Evolutionary conservation across 2,329 filamentous ascomycete species (phyloP).

Genomic region (Penicillium expansum): DNA sequence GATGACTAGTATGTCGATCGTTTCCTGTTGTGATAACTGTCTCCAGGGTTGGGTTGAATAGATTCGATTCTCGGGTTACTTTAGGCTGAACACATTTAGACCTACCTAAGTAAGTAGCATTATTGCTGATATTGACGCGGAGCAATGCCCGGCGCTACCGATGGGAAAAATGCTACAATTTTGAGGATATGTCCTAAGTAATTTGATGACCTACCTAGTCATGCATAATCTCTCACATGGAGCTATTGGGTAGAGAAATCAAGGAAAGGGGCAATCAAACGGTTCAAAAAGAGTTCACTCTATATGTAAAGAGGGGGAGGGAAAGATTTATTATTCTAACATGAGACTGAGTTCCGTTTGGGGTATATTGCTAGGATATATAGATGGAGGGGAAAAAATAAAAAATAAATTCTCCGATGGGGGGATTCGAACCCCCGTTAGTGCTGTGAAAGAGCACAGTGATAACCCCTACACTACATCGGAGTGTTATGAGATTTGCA

Average conservation of each 20-base stretch:
- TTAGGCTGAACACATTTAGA: background rate
- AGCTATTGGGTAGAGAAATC: too few relatives aligned
- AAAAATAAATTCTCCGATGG: conserved; percentile 3
- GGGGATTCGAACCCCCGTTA: conserved; percentile 9
- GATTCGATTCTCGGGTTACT: background rate
- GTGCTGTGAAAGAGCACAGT: conserved; percentile 9
- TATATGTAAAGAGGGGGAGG: too few relatives aligned
- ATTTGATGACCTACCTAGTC: too few relatives aligned
- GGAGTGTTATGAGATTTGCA: background rate
- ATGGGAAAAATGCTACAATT: background rate
- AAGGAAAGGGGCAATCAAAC: too few relatives aligned
- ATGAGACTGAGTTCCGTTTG: too few relatives aligned
- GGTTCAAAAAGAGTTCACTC: background rate
- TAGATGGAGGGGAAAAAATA: background rate
- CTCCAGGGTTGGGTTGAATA: background rate
- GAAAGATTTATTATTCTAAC: background rate
- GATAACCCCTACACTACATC: conserved; percentile 10
- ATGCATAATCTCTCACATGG: too few relatives aligned
- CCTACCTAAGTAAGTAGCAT: too few relatives aligned
- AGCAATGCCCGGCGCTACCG: background rate
- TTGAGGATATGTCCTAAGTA: background rate
- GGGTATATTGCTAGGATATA: too few relatives aligned
- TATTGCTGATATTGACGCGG: background rate
- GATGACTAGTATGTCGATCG: conserved; percentile 1
- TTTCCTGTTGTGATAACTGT: background rate